These are phyloP conservation scores for Triticum turgidum DNA, from an alignment of 176 grass and related monocot species.

Conservation along the genomic window DNA sequence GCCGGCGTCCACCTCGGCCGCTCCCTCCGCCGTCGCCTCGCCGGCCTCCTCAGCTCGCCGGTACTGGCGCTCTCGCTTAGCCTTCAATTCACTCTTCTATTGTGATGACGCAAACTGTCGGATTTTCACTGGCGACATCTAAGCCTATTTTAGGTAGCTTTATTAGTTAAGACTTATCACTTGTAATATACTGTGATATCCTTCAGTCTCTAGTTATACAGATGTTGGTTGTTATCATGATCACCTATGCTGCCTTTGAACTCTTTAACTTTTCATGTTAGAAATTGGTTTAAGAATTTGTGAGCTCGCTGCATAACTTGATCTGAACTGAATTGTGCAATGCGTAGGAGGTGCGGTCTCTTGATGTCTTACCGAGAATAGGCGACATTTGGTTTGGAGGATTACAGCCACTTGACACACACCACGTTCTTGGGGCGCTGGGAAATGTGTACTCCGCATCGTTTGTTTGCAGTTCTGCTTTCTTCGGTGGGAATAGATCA, in stretches of 20 bases:
- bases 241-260: neutral
- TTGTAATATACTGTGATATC: neutral
- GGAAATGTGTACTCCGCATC: slow-evolving; percentile 22
- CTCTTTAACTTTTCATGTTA: neutral
- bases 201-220: neutral
- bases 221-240: neutral
- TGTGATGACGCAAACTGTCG: too few relatives aligned
- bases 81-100: neutral
- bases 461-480: slow-evolving; percentile 36
- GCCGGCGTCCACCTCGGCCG: slow-evolving; percentile 48
- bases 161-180: neutral
- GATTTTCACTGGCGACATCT: too few relatives aligned
- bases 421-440: slow-evolving; percentile 33
- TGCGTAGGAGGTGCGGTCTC: slow-evolving; percentile 30
- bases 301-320: neutral
- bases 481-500: slow-evolving; percentile 46
- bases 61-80: neutral
- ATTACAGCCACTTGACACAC: slow-evolving; percentile 17
- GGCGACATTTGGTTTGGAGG: slow-evolving; percentile 37
- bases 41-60: slow-evolving; percentile 45
- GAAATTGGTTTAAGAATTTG: neutral
- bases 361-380: slow-evolving; percentile 35
- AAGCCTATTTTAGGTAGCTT: too few relatives aligned
- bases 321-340: neutral
- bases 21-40: slow-evolving; percentile 48